Base-by-base conservation (phyloP, 345 rosid genomes). In the Abelmoschus esculentus region DNA sequence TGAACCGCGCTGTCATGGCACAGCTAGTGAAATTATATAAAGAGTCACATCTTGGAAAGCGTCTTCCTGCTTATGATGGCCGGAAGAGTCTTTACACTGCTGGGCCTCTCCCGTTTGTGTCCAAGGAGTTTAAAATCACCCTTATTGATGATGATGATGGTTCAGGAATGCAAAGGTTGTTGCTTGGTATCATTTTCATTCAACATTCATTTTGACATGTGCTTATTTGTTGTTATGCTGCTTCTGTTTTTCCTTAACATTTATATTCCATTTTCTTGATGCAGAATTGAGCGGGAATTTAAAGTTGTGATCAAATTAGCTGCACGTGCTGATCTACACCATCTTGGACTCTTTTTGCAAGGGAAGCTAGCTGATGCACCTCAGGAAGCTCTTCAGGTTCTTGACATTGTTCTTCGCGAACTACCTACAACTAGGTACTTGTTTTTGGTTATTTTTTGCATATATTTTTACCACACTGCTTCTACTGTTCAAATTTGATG, bases 41-140 rank as follows among this genome's bases (percentile, higher is more conserved):
- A 26, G 93, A 85, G 5, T 90, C 96, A 6, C 97, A 89, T 76
- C 96, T 93, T 59, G 97, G 96, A 62, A 84, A 65, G 74, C 93
- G 98, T 11, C 97, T 87, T 78, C 98, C 98, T 1, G 98, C 92
- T 0, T 93, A 93, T 78, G 97, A 93, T 83, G 98, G 98, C 4
- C 81, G 96, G 2, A 93, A 93, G 76, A 89, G 97, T 75, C 90
- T 90, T 18, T 93, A 90, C 71, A 93, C 97, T 75, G 97, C 97
- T 62, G 98, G 97, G 29, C 86, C 98, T 4, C 88, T 93, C 59
- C 98, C 98, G 3, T 93, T 93, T 70, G 38, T 73, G 14, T 81
- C 89, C 0, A 93, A 86, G 79, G 97, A 90, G 70, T 93, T 93
- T 72, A 83, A 72, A 56, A 89, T 93, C 63, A 83, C 76, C 10